These are phyloP conservation scores for Kluyveromyces wickerhamii DNA, from an alignment of 805 yeast species.

Conservation along the genomic window DNA sequence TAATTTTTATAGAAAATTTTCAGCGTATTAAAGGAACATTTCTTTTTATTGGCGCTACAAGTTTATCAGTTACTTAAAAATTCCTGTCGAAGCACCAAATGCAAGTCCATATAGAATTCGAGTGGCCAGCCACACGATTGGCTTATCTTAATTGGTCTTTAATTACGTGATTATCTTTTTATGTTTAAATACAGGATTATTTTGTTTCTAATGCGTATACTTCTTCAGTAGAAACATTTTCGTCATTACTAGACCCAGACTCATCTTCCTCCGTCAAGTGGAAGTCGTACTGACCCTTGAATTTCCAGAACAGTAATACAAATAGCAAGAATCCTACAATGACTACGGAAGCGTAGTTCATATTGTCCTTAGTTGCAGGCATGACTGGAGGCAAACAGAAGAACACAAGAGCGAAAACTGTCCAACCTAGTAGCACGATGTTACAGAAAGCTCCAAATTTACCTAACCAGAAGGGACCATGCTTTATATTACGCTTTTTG, in stretches of 20 bases:
- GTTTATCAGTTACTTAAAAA: no score
- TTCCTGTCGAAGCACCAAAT: no score
- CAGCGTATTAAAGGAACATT: slow-evolving; percentile 1
- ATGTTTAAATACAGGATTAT: slow-evolving; percentile 3
- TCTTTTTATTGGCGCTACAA: slow-evolving; percentile 4
- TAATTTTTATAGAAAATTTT: background rate
- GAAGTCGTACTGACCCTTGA: slow-evolving; percentile 31
- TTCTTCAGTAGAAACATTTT: slow-evolving; percentile 4
- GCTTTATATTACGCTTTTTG: slow-evolving; percentile 36
- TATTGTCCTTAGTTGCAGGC: slow-evolving; percentile 53
- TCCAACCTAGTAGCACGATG: slow-evolving; percentile 46
- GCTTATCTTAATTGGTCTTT: no score
- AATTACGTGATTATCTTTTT: no score
- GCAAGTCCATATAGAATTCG: no score
- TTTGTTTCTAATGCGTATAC: background rate
- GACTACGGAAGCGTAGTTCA: slow-evolving; percentile 63
- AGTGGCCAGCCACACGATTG: no score
- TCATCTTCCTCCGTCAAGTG: slow-evolving; percentile 24
- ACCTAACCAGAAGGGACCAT: slow-evolving; percentile 66
- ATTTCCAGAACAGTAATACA: slow-evolving; percentile 46
- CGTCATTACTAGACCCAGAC: slow-evolving; percentile 11
- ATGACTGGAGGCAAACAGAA: slow-evolving; percentile 56
- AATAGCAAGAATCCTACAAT: slow-evolving; percentile 40
- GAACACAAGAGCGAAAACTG: slow-evolving; percentile 49
- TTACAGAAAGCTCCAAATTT: slow-evolving; percentile 44